Base-by-base conservation (phyloP, 108 stramenopile species). In the Stephanodiscus minutulus region DNA sequence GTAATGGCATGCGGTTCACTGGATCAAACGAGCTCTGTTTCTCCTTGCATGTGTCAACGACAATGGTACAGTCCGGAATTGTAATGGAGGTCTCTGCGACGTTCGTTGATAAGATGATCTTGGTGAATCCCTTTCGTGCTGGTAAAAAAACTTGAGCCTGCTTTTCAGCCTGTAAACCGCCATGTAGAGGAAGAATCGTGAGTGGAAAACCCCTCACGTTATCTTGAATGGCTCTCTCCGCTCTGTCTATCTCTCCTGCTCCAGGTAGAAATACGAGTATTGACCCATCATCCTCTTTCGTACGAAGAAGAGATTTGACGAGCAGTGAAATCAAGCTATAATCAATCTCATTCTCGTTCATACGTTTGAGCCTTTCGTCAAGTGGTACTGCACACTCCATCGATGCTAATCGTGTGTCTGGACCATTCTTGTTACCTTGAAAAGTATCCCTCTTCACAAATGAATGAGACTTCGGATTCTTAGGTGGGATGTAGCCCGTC, bases 1-100 rank as follows among this genome's bases (percentile, higher is more conserved):
- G 59, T 28, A 95, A 61, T 7, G 94, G 94, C 94, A 95, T 95
- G 24, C 94, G 88, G 75, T 92, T 95, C 17, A 66, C 37, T 21
- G 94, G 90, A 62, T 95, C 93, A 49, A 91, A 95, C 5, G 91
- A 89, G 27, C 85, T 86, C 66, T 91, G 91, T 57, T 92, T 96
- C 64, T 95, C 93, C 44, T 87, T 80, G 54, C 87, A 87, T n/a
- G 86, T 76, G 63, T 98, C 97, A 27, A 70, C 54, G 0, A 98
- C 97, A 28, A 93, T 69, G 5, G 96, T 97, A 43, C 94, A 95
- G 64, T 98, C 97, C 3, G 96, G 93, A 53, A 98, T 96, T 8
- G 97, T 98, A 61, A 98, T 95, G 13, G 90, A 91, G 33, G 96
- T 96, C 69, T 98, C 96, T 15, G 97, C 95, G 52, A 97, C 93